Evolutionary conservation across 1,139 yeast species (phyloP), one percentile per base, ranked within the genome.

Genomic region (Tardiomyces depauwii): DNA sequence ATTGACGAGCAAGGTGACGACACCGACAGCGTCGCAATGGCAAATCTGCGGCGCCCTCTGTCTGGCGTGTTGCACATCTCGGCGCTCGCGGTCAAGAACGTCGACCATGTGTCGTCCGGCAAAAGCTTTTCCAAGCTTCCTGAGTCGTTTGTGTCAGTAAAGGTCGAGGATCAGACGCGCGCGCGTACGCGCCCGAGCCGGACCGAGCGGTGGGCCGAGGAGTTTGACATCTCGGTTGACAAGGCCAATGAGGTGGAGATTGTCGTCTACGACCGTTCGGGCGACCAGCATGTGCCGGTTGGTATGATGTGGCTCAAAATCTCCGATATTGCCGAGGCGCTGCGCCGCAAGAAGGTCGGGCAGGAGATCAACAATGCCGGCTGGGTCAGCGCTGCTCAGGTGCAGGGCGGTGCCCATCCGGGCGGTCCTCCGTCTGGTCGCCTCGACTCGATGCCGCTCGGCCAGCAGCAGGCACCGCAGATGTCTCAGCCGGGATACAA

Each of bases 231-330:
- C 50, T 80, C 78, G 43, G 86, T 91, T 39, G 96, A 86, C 51
- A 86, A 83, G 61, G 96, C 95, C 25, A 85, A 89, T 60, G 98
- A 91, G 66, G 73, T 89, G 43, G 96, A 89, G 57, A 71, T 91
- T 49, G 78, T 89, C 1, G 87, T 91, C 5, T 87, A 82, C 63
- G 98, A 91, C 62, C 82, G 82, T 55, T 68, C 75, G 28, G 71
- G 75, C 13, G 84, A 84, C 42, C 76, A 73, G 45, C 66, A 72
- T 48, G 78, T 83, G 6, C 97, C 98, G 0, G 95, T 91, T n/a
- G 98, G 95, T 2, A 73, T 91, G 41, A 78, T 85, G 57, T 91
- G 97, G 97, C 76, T 89, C 38, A 74, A 91, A 40, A 73, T 91
- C 38, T 80, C 94, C 4, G 98, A 91, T 63, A 76, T 91, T 44